Conservation (phyloP, 2,329 filamentous ascomycete genomes). For the Trichoderma lentiforme region DNA sequence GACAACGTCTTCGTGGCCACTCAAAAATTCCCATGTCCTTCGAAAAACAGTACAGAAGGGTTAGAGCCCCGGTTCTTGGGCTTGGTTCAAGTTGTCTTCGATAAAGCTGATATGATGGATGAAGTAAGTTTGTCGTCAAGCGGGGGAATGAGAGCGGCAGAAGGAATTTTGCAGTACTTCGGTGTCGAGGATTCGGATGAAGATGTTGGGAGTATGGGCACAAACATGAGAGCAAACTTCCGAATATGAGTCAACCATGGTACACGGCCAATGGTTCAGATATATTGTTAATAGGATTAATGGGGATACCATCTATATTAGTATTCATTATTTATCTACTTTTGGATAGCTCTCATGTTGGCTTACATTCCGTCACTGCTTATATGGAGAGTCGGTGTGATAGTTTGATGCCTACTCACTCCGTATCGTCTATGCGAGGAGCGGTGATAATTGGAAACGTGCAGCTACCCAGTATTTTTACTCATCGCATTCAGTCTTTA, state of each 20-base stretch:
- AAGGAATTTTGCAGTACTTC: slow-evolving; percentile 11
- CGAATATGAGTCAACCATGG: background rate
- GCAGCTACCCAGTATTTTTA: no score
- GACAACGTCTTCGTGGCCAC: background rate
- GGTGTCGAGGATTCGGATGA: slow-evolving; percentile 11
- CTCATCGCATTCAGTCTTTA: no score
- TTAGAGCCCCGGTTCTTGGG: slow-evolving; percentile 2
- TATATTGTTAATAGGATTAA: no score
- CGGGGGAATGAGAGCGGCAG: background rate
- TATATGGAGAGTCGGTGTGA: no score
- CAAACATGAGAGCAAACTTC: background rate
- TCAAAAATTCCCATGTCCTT: background rate
- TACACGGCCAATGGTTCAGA: no score
- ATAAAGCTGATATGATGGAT: background rate
- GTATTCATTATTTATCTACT: no score
- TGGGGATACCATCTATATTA: no score
- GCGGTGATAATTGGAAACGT: no score
- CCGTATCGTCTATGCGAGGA: no score
- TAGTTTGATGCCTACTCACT: no score
- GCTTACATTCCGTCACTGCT: no score
- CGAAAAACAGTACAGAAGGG: background rate
- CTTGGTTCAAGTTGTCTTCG: slow-evolving; percentile 13
- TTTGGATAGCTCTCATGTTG: no score
- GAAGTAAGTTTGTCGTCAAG: background rate
- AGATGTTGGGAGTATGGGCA: background rate